Evolutionary conservation across 345 rosid genomes (phyloP).

Genomic region (Hirschfeldia incana): DNA sequence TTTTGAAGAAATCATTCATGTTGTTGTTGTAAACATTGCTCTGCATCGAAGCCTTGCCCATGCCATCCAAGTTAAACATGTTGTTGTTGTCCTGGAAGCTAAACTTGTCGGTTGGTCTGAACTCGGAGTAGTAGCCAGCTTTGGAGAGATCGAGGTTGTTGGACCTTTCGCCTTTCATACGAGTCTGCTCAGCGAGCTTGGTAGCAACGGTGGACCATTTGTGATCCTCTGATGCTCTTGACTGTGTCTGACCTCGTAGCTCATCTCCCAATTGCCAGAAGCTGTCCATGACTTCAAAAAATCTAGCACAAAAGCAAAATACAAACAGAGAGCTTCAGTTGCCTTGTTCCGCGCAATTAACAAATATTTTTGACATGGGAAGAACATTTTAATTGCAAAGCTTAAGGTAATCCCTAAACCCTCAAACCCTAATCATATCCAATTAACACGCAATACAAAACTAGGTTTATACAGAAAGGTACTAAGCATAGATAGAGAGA

Average conservation of each 20-base stretch:
- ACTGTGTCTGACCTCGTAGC: constrained; percentile 89
- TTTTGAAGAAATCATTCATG: constrained; percentile 57
- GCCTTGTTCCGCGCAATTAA: neutral
- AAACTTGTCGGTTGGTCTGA: constrained; percentile 61
- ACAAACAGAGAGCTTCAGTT: neutral
- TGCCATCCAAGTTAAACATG: constrained; percentile 75
- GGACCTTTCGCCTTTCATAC: constrained; percentile 74
- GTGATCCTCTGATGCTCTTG: constrained; percentile 80
- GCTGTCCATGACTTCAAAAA: constrained; percentile 42
- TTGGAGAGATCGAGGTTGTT: constrained; percentile 90
- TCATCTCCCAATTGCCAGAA: constrained; percentile 98
- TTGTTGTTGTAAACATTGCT: constrained; percentile 56
- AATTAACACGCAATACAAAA: neutral
- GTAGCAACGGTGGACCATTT: constrained; percentile 89
- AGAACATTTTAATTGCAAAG: neutral
- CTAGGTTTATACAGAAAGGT: constrained; percentile 7
- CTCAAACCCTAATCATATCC: neutral
- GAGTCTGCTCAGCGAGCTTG: constrained; percentile 83
- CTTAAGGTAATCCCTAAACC: neutral
- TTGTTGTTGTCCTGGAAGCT: constrained; percentile 75
- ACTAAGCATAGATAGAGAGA: neutral
- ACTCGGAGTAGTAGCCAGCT: constrained; percentile 47
- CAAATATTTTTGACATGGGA: neutral
- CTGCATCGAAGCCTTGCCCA: constrained; percentile 56
- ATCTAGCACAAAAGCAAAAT: neutral